Conservation (phyloP, 2,329 filamentous ascomycete species). For the Colletotrichum sp. region DNA sequence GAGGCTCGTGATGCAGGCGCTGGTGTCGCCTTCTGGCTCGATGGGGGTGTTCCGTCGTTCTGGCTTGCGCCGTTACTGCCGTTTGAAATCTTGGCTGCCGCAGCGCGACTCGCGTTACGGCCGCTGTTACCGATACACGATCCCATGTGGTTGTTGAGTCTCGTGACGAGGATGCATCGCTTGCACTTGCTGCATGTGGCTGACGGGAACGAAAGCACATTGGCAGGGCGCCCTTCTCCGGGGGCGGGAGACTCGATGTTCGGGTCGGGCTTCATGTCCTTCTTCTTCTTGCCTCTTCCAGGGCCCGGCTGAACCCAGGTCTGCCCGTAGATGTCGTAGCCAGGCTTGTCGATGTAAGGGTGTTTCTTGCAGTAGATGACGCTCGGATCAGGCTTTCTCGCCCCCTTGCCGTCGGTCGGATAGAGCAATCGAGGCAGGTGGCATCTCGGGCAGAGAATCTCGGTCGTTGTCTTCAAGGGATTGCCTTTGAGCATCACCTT, state of each 20-base stretch:
- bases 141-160: constrained; percentile 72
- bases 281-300: constrained; percentile 79
- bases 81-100: constrained; percentile 68
- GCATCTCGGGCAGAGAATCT: constrained; percentile 77
- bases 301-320: constrained; percentile 77
- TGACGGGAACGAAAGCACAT: constrained; percentile 69
- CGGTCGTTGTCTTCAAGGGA: constrained; percentile 71
- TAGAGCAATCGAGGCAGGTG: constrained; percentile 76
- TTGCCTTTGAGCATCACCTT: constrained; percentile 74
- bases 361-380: constrained; percentile 81
- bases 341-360: constrained; percentile 77
- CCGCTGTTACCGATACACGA: constrained; percentile 72
- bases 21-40: constrained; percentile 68
- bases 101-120: constrained; percentile 65
- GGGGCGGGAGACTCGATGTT: constrained; percentile 51
- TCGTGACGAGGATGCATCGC: constrained; percentile 67
- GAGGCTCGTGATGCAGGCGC: constrained; percentile 56
- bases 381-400: constrained; percentile 68
- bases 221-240: constrained; percentile 60
- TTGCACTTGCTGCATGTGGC: constrained; percentile 73
- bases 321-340: constrained; percentile 83
- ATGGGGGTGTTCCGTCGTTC: constrained; percentile 63
- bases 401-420: constrained; percentile 73
- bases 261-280: constrained; percentile 69
- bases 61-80: constrained; percentile 54